Evolutionary conservation across 108 stramenopile genomes (phyloP).

Genomic region (Cafeteria roenbergensis): DNA sequence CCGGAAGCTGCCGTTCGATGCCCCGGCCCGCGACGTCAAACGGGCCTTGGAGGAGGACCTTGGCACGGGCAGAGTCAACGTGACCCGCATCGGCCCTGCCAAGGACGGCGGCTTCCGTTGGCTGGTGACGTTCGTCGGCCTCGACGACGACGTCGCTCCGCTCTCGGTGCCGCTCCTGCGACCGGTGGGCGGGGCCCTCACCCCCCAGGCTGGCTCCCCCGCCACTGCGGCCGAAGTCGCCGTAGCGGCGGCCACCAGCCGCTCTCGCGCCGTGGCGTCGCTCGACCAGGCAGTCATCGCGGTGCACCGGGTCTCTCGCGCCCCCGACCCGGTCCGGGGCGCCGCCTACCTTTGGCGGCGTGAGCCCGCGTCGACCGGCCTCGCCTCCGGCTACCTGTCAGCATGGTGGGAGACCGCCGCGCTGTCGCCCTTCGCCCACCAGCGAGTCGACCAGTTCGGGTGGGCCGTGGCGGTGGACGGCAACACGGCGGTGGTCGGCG

Average conservation of each 20-base stretch:
- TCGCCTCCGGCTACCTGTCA: no score
- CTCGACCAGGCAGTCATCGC: background rate
- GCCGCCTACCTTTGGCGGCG: background rate
- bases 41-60: background rate
- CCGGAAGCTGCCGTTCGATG: background rate
- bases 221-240: no score
- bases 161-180: no score
- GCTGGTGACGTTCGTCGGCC: background rate
- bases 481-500: conserved; percentile 3
- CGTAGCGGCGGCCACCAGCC: no score
- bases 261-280: background rate
- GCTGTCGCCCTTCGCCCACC: background rate
- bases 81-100: background rate
- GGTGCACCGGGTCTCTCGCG: background rate
- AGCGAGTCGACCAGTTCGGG: conserved; percentile 6
- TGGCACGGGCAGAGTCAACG: background rate
- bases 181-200: no score
- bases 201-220: background rate
- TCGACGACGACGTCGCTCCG: background rate
- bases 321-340: no score
- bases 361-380: background rate
- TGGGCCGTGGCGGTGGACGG: background rate
- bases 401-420: conserved; percentile 4
- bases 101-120: background rate
- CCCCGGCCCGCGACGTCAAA: background rate